Percentiles rank a stretch among this genome's conserved stretches.
Evolutionary conservation across 345 rosid genomes (phyloP).

Genomic region (Excoecaria cochinchinensis): DNA sequence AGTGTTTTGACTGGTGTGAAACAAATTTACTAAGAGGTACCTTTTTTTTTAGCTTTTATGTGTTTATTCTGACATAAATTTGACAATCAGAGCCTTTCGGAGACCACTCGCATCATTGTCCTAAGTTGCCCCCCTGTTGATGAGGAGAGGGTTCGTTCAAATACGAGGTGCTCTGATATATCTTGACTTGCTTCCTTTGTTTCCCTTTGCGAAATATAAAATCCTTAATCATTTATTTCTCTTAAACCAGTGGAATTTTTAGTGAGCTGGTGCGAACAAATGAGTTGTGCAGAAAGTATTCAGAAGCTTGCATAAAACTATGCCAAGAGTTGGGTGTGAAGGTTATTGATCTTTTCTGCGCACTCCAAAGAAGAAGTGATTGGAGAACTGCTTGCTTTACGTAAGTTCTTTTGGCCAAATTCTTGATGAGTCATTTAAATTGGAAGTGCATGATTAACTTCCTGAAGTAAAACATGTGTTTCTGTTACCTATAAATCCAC

Average conservation of each 20-base stretch:
- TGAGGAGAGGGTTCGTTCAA: conserved; percentile 60
- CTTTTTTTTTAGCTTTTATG: too few species aligned
- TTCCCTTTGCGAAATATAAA: background rate
- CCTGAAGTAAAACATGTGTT: background rate
- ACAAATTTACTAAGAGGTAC: background rate
- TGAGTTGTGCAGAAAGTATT: conserved; percentile 69
- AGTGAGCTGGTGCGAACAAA: conserved; percentile 84
- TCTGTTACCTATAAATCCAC: background rate
- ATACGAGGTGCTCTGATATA: conserved; percentile 51
- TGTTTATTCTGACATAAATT: conserved; percentile 14
- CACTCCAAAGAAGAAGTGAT: conserved; percentile 58
- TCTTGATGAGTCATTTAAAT: background rate
- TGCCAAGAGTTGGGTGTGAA: conserved; percentile 68
- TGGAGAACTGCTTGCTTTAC: conserved; percentile 77
- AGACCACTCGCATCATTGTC: conserved; percentile 56
- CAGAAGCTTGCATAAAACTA: conserved; percentile 77
- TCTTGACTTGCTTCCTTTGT: background rate
- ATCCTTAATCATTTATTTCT: conserved; percentile 10
- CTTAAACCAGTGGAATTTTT: conserved; percentile 50
- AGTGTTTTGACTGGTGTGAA: background rate
- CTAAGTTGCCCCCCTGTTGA: conserved; percentile 88
- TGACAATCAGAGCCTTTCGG: conserved; percentile 69
- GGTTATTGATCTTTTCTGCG: conserved; percentile 72
- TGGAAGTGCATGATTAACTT: background rate
- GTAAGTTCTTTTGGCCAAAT: conserved; percentile 42